Evolutionary conservation across 2,329 filamentous ascomycete genomes (phyloP), one percentile per base, ranked within the genome.

Genomic region (Podosphaera fusca): DNA sequence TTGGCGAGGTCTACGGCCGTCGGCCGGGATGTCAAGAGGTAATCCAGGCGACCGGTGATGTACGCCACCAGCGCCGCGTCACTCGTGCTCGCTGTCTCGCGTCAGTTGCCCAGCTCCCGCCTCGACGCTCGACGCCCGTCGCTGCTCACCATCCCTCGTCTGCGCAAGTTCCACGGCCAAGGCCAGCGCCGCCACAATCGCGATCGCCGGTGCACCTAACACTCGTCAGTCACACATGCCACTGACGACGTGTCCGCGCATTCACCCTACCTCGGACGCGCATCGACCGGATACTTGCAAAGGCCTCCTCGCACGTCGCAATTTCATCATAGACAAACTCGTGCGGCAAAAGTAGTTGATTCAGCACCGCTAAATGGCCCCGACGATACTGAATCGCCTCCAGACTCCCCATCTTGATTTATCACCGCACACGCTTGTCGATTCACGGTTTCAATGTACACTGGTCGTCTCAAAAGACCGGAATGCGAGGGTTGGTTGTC

Each of bases 1-100:
- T 96, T 94, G 57, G 83, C 85, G 58, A 98, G 76, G 68, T 98
- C 95, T 53, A 98, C 92, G 4, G 92, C 92, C 0, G 92, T 98
- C 0, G 92, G 92, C 49, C 92, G 79, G 66, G 88, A 95, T 52
- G 82, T 85, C 63, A 92, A 83, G 52, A 98, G 76, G 67, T 94
- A 95, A 63, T 90, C 82, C 50, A 98, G 74, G 58, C 85, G 87
- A 52, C 80, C 74, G 58, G 82, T 74, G 61, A 95, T 86, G 67
- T 85, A 85, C 1, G 76, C 70, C 50, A 89, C 78, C 55, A 84
- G 77, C 53, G 84, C 80, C 0, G 72, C 67, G 0, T 73, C 67
- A 1, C 40, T 56, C 7, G 56, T 59, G 1, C 63, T 21, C 21
- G 21, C 21, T 21, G 21, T 21, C 21, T 21, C 21, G 21, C 21